Percentiles rank a stretch among this genome's conserved stretches.
phyloP scores from a whole-genome alignment of 1,284 basidiomycete genomes.

The Thelephora terrestris region DNA sequence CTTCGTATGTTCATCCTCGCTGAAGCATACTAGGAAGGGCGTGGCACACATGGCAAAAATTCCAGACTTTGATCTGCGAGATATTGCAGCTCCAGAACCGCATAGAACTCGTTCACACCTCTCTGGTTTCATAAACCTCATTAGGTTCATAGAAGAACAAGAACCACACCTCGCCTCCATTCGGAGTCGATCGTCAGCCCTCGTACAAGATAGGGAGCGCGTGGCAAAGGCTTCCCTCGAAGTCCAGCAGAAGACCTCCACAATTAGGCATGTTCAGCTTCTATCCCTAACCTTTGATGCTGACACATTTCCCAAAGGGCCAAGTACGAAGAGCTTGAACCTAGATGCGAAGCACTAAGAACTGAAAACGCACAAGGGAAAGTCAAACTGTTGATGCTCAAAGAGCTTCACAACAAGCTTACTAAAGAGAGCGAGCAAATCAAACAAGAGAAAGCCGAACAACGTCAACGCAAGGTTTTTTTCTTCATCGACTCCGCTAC shows the following conservation, averaged over 20 bases:
- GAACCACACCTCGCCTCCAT: conserved; percentile 48
- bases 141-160: conserved; percentile 79
- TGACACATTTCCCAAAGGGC: conserved; percentile 30
- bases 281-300: neutral
- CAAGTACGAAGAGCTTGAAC: conserved; percentile 62
- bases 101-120: conserved; percentile 64
- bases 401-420: conserved; percentile 50
- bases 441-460: conserved; percentile 53
- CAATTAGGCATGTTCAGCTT: conserved; percentile 46
- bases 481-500: neutral
- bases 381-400: conserved; percentile 53
- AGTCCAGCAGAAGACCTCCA: conserved; percentile 42
- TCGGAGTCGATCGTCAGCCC: conserved; percentile 44
- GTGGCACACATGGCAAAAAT: conserved; percentile 69
- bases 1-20: neutral
- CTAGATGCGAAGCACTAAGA: conserved; percentile 50
- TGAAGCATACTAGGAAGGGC: conserved; percentile 35
- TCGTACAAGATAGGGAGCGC: conserved; percentile 46
- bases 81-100: conserved; percentile 63
- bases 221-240: conserved; percentile 42
- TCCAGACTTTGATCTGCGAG: conserved; percentile 66
- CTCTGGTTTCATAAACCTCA: conserved; percentile 87
- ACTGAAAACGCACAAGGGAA: conserved; percentile 53
- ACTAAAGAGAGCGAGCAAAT: conserved; percentile 53
- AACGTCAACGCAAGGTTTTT: conserved; percentile 46